These are phyloP conservation scores for Dryas alaskensis DNA, from an alignment of 306 rosid genomes.

Conservation along the genomic window DNA sequence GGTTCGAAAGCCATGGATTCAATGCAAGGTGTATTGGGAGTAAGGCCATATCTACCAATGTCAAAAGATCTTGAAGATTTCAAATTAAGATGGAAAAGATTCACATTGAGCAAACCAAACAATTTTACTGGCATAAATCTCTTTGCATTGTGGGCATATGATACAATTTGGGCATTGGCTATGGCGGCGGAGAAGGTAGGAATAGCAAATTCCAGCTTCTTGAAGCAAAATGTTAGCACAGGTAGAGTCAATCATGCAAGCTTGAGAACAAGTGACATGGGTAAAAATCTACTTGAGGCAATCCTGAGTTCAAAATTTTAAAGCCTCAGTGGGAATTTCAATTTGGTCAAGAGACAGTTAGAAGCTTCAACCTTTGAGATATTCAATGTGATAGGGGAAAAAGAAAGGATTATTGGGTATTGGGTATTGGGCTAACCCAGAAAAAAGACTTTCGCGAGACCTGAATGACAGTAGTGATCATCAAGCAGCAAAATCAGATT, in stretches of 20 bases:
- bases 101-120: not conserved
- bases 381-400: constrained; percentile 26
- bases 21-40: constrained; percentile 45
- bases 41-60: constrained; percentile 25
- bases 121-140: constrained; percentile 6
- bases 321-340: constrained; percentile 30
- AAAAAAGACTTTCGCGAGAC: constrained; percentile 9
- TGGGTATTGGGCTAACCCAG: constrained; percentile 14
- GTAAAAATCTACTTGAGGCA: constrained; percentile 6
- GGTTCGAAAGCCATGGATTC: constrained; percentile 4
- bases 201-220: not conserved
- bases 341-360: constrained; percentile 29
- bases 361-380: constrained; percentile 28
- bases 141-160: constrained; percentile 45
- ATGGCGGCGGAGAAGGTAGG: constrained; percentile 20
- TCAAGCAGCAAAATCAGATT: not conserved
- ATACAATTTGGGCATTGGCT: constrained; percentile 32
- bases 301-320: constrained; percentile 12
- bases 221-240: not conserved
- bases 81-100: constrained; percentile 1
- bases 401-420: constrained; percentile 30
- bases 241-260: constrained; percentile 12
- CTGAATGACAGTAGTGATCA: not conserved
- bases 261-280: constrained; percentile 16
- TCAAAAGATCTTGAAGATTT: constrained; percentile 15